phyloP scores from a whole-genome alignment of 352 stramenopile species.

The Pythium sp. region DNA sequence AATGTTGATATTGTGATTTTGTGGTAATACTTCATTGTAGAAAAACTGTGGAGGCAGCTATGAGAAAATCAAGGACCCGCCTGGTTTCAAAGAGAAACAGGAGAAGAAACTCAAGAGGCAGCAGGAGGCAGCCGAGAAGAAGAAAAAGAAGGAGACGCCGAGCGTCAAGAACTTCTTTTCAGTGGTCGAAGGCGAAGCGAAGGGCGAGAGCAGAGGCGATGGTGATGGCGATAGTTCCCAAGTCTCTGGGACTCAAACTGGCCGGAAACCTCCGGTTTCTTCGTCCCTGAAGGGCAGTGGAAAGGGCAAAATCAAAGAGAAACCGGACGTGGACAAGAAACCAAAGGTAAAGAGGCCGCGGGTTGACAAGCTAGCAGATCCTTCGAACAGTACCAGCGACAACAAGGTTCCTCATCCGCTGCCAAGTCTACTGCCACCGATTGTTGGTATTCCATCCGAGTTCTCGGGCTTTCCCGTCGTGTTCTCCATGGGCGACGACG shows the following conservation, averaged over 20 bases:
- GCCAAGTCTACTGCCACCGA: slow-evolving; percentile 1
- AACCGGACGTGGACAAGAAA: slow-evolving; percentile 1
- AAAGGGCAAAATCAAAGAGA: background rate
- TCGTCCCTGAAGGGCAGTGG: background rate
- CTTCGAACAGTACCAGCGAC: background rate
- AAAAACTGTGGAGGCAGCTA: slow-evolving; percentile 66
- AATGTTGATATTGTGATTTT: background rate
- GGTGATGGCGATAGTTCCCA: background rate
- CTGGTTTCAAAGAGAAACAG: slow-evolving; percentile 46
- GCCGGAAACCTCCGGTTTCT: background rate
- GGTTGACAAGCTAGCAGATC: background rate
- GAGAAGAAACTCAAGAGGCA: slow-evolving; percentile 38
- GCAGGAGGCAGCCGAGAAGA: slow-evolving; percentile 33
- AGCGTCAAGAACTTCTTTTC: slow-evolving; percentile 35
- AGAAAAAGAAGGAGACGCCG: slow-evolving; percentile 45
- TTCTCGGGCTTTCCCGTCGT: slow-evolving; percentile 24
- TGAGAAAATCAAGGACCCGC: slow-evolving; percentile 69
- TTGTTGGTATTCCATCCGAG: background rate
- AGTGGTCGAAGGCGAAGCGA: background rate
- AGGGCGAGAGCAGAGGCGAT: background rate
- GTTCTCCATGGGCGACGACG: slow-evolving; percentile 30
- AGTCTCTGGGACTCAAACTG: background rate
- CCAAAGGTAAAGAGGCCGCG: slow-evolving; percentile 24
- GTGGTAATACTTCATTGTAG: slow-evolving; percentile 14
- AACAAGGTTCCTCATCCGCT: background rate